These are phyloP conservation scores for Sarocladium oryzae DNA, from an alignment of 2,329 filamentous ascomycete species.

Conservation along the genomic window DNA sequence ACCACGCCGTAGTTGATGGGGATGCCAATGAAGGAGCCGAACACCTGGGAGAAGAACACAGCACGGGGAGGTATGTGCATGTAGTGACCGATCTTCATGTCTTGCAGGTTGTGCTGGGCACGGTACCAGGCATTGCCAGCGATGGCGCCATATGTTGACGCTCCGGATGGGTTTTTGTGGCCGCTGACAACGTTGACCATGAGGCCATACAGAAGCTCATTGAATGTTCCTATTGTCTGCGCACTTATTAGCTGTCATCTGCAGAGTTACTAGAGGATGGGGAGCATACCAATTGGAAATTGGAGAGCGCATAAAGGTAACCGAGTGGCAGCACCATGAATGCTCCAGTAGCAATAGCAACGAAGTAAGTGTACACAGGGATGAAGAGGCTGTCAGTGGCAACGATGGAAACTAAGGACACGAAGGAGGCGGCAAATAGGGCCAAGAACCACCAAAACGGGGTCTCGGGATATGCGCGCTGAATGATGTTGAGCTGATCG, in stretches of 20 bases:
- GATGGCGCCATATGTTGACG: slow-evolving; percentile 50
- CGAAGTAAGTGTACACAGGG: slow-evolving; percentile 51
- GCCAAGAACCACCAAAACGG: slow-evolving; percentile 51
- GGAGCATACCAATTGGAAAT: slow-evolving; percentile 32
- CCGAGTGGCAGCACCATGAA: slow-evolving; percentile 50
- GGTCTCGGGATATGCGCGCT: slow-evolving; percentile 50
- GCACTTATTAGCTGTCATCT: background rate
- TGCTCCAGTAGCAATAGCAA: slow-evolving; percentile 48
- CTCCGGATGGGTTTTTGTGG: slow-evolving; percentile 51
- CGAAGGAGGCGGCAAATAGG: slow-evolving; percentile 40
- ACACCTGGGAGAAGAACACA: slow-evolving; percentile 56
- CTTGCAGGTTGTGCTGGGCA: slow-evolving; percentile 51
- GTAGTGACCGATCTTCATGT: slow-evolving; percentile 59
- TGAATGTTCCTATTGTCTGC: slow-evolving; percentile 47
- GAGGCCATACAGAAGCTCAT: slow-evolving; percentile 53
- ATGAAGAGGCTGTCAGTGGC: slow-evolving; percentile 48
- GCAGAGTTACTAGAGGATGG: background rate
- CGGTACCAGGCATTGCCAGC: slow-evolving; percentile 57
- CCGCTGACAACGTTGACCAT: slow-evolving; percentile 47
- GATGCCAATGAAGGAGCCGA: slow-evolving; percentile 51
- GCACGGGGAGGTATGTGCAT: slow-evolving; percentile 54
- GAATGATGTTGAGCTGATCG: slow-evolving; percentile 53
- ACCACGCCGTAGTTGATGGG: slow-evolving; percentile 57
- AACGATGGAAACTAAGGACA: slow-evolving; percentile 40
- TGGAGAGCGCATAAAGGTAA: slow-evolving; percentile 55